These are phyloP conservation scores for Leccinum disarticulatum DNA, from an alignment of 768 basidiomycete genomes.

Conservation along the genomic window DNA sequence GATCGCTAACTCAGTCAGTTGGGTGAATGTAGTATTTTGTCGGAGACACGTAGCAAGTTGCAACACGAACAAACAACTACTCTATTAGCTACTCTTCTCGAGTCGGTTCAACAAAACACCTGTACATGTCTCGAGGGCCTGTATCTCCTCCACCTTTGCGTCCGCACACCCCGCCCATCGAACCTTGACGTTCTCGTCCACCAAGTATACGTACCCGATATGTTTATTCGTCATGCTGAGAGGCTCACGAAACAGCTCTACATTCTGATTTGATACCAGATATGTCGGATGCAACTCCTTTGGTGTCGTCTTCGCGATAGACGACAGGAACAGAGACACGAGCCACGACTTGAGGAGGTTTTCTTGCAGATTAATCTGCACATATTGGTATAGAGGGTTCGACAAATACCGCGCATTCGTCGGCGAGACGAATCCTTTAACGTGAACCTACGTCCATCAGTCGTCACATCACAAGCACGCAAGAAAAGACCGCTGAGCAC, in stretches of 20 bases:
- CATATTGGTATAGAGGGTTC: slow-evolving; percentile 65
- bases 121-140: slow-evolving; percentile 65
- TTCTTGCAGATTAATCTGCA: slow-evolving; percentile 93
- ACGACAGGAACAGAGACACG: slow-evolving; percentile 78
- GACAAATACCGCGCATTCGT: slow-evolving; percentile 52
- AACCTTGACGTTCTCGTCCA: slow-evolving; percentile 81
- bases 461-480: not conserved
- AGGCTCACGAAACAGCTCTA: slow-evolving; percentile 83
- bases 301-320: slow-evolving; percentile 68
- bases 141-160: slow-evolving; percentile 70
- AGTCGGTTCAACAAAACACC: slow-evolving; percentile 66
- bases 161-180: slow-evolving; percentile 93
- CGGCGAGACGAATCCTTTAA: slow-evolving; percentile 62
- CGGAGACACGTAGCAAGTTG: slow-evolving; percentile 23
- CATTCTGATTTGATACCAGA: slow-evolving; percentile 76
- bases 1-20: not conserved
- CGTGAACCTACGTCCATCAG: slow-evolving; percentile 59
- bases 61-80: slow-evolving; percentile 28
- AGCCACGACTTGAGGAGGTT: slow-evolving; percentile 91
- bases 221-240: slow-evolving; percentile 88
- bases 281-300: slow-evolving; percentile 65
- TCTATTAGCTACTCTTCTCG: slow-evolving; percentile 26
- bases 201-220: slow-evolving; percentile 88
- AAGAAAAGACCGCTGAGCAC: slow-evolving; percentile 37
- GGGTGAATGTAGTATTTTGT: slow-evolving; percentile 13